phyloP scores from a whole-genome alignment of 1,139 yeast species.

The Yamadazyma friedrichii region DNA sequence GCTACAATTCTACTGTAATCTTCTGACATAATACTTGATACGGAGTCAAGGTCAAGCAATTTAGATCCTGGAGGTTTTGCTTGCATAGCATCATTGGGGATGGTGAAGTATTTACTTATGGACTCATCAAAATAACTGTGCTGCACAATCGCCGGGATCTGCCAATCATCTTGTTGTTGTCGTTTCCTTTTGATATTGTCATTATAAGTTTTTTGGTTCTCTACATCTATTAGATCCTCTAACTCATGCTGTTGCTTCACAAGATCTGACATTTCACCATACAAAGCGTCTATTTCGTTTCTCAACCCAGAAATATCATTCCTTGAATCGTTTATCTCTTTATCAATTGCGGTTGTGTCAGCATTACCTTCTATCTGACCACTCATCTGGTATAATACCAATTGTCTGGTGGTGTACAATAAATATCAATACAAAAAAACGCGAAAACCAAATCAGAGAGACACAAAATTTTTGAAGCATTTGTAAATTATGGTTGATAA shows the following conservation, averaged over 20 bases:
- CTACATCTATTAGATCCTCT: conserved; percentile 4
- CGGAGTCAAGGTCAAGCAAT: too few species aligned
- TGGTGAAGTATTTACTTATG: conserved; percentile 23
- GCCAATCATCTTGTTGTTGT: conserved; percentile 7
- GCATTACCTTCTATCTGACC: not conserved
- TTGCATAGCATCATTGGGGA: not conserved
- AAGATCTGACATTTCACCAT: conserved; percentile 10
- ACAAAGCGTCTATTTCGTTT: conserved; percentile 16
- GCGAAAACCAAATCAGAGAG: not conserved
- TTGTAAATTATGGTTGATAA: not conserved
- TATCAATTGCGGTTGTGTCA: not conserved
- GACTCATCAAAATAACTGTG: conserved; percentile 31
- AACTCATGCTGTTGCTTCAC: conserved; percentile 1
- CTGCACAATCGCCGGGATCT: conserved; percentile 19
- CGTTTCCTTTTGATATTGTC: conserved; percentile 8
- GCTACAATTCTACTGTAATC: conserved; percentile 19
- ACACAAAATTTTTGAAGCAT: too few species aligned
- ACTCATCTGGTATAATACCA: not conserved
- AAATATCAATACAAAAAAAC: not conserved
- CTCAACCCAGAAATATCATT: conserved; percentile 17
- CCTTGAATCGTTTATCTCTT: conserved; percentile 9
- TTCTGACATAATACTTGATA: conserved; percentile 7
- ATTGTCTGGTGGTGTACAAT: not conserved
- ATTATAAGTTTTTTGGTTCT: conserved; percentile 6
- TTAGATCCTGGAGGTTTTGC: not conserved